A percentile compares a stretch with the other conserved stretches of the same genome.
Conservation (phyloP, 495 filamentous ascomycete genomes). For the Neurospora intermedia region DNA sequence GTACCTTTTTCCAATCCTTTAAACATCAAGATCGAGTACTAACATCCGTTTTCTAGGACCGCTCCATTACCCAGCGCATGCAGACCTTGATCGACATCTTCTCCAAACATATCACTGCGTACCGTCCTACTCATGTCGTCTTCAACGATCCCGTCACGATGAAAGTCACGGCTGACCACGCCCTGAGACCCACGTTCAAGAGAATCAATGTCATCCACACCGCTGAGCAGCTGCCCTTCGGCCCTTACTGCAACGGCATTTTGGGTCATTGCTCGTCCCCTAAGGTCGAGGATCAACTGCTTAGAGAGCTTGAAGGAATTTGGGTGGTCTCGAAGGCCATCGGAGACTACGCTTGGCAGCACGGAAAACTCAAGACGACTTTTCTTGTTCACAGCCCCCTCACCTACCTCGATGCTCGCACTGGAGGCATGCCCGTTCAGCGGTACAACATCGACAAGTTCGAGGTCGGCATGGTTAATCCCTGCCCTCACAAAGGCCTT, state of each 20-base stretch:
- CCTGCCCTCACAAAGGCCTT: slow-evolving; percentile 22
- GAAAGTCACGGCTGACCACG: slow-evolving; percentile 14
- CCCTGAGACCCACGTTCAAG: slow-evolving; percentile 7
- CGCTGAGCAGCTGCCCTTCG: slow-evolving; percentile 23
- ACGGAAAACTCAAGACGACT: slow-evolving; percentile 16
- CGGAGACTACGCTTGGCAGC: slow-evolving; percentile 14
- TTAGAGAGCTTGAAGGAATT: slow-evolving; percentile 18
- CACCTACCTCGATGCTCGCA: slow-evolving; percentile 16
- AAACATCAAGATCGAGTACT: not conserved
- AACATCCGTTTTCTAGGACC: not conserved
- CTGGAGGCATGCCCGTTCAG: slow-evolving; percentile 8
- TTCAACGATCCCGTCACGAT: slow-evolving; percentile 25
- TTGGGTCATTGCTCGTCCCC: slow-evolving; percentile 19
- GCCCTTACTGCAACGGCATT: slow-evolving; percentile 15
- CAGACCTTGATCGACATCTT: slow-evolving; percentile 8
- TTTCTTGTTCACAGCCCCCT: slow-evolving; percentile 16
- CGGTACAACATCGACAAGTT: slow-evolving; percentile 20
- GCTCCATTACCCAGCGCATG: slow-evolving; percentile 6
- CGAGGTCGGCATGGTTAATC: slow-evolving; percentile 25
- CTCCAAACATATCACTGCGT: slow-evolving; percentile 6
- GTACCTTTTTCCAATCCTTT: slow-evolving; percentile 1
- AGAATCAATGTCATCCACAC: slow-evolving; percentile 21
- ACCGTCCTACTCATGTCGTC: slow-evolving; percentile 21
- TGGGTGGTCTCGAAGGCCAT: slow-evolving; percentile 21
- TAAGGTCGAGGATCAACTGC: slow-evolving; percentile 10